Conservation (phyloP, 202 grass and related monocot genomes). For the Panicum hallii region DNA sequence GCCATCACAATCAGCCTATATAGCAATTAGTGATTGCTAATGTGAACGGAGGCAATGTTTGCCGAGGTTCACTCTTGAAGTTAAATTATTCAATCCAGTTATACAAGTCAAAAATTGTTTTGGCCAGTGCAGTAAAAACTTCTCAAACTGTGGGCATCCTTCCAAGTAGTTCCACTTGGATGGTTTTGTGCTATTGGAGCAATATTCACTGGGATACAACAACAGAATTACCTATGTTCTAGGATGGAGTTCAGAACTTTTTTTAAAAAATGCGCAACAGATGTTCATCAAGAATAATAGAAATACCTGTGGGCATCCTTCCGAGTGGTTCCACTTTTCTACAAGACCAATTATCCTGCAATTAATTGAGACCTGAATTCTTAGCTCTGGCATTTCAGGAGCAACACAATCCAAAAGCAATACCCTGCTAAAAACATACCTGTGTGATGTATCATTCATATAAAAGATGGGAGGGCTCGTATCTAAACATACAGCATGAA, state of each 20-base stretch:
- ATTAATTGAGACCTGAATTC: conserved; percentile 33
- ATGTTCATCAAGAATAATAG: not conserved
- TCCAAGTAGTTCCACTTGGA: not conserved
- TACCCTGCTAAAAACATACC: conserved; percentile 44
- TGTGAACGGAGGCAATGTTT: not conserved
- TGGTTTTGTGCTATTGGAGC: conserved; percentile 6
- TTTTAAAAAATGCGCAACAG: not conserved
- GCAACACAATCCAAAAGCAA: conserved; percentile 17
- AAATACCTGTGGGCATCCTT: conserved; percentile 77
- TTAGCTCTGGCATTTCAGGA: conserved; percentile 16
- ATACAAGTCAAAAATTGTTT: conserved; percentile 15
- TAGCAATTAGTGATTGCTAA: not conserved
- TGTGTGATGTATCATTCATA: conserved; percentile 99
- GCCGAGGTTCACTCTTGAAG: not conserved
- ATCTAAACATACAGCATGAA: conserved; percentile 97
- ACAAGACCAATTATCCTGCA: conserved; percentile 90
- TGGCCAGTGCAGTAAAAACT: conserved; percentile 4
- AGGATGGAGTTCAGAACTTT: not conserved
- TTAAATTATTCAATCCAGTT: conserved; percentile 13
- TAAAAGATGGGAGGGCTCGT: conserved; percentile 95
- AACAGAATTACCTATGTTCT: not conserved
- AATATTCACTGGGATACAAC: conserved; percentile 5
- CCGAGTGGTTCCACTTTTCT: conserved; percentile 79
- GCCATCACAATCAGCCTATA: not conserved
- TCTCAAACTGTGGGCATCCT: not conserved